These are phyloP conservation scores for Esteya vermicola DNA, from an alignment of 2,329 filamentous ascomycete genomes.

Conservation along the genomic window DNA sequence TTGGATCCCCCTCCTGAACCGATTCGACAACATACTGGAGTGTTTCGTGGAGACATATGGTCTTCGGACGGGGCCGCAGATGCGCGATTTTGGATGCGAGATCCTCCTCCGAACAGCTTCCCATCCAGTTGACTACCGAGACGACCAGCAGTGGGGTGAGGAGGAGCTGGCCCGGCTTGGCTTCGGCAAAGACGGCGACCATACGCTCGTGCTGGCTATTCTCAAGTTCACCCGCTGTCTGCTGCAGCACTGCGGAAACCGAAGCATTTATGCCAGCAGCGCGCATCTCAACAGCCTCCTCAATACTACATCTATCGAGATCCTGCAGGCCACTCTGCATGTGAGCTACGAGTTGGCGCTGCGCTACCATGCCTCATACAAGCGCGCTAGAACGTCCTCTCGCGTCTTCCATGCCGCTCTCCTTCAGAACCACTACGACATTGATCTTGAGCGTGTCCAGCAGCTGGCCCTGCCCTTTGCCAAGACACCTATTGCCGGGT, in stretches of 20 bases:
- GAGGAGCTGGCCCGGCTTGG: slow-evolving; percentile 41
- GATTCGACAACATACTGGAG: slow-evolving; percentile 82
- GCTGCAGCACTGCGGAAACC: slow-evolving; percentile 88
- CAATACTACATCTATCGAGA: slow-evolving; percentile 67
- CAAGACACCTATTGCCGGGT: slow-evolving; percentile 47
- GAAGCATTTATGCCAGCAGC: slow-evolving; percentile 92
- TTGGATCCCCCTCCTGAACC: slow-evolving; percentile 90
- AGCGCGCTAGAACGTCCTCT: slow-evolving; percentile 52
- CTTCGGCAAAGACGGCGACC: slow-evolving; percentile 63
- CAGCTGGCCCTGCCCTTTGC: slow-evolving; percentile 72
- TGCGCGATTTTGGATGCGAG: slow-evolving; percentile 54
- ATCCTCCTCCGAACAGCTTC: slow-evolving; percentile 46
- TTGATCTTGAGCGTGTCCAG: slow-evolving; percentile 66
- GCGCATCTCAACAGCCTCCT: slow-evolving; percentile 77
- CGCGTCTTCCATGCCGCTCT: slow-evolving; percentile 57
- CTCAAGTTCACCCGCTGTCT: slow-evolving; percentile 77
- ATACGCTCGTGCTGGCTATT: slow-evolving; percentile 63
- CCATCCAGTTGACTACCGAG: slow-evolving; percentile 31
- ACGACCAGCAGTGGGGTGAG: slow-evolving; percentile 30
- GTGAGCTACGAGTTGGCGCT: slow-evolving; percentile 79
- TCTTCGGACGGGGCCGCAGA: slow-evolving; percentile 68
- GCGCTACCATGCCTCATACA: slow-evolving; percentile 80
- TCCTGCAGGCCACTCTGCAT: slow-evolving; percentile 66
- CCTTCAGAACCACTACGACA: slow-evolving; percentile 72
- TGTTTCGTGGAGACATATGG: slow-evolving; percentile 68